Evolutionary conservation across 805 yeast species (phyloP).

Genomic region (Alloascoidea africana): DNA sequence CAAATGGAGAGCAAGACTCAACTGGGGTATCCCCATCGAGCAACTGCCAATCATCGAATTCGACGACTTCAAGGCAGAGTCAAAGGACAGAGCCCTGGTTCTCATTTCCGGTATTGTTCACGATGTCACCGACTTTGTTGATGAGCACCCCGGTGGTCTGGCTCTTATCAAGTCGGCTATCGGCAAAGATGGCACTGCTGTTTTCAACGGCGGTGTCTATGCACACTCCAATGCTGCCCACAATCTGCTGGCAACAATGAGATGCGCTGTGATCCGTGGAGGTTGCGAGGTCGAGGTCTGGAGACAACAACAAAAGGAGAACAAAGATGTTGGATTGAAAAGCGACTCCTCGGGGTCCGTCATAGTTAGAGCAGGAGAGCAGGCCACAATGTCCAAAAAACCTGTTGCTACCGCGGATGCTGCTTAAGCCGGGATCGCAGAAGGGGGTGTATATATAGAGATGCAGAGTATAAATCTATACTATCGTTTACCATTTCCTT

Average conservation of each 20-base stretch:
- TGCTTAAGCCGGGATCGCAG: too few species aligned
- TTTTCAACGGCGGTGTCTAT: slow-evolving; percentile 91
- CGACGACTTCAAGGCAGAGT: slow-evolving; percentile 33
- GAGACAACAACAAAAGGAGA: slow-evolving; percentile 56
- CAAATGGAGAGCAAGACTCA: slow-evolving; percentile 56
- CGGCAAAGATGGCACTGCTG: slow-evolving; percentile 89
- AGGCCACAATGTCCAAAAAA: slow-evolving; percentile 30
- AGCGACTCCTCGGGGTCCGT: slow-evolving; percentile 36
- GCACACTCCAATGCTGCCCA: slow-evolving; percentile 89
- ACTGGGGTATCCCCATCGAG: slow-evolving; percentile 93
- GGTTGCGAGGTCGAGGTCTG: slow-evolving; percentile 75
- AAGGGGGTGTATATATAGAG: too few species aligned
- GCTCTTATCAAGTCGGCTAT: slow-evolving; percentile 66
- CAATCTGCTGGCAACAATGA: slow-evolving; percentile 82
- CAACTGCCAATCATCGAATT: slow-evolving; percentile 57
- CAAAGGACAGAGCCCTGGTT: slow-evolving; percentile 47
- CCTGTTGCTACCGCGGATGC: slow-evolving; percentile 45
- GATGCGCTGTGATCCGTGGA: slow-evolving; percentile 74
- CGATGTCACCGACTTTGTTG: slow-evolving; percentile 81
- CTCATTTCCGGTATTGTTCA: slow-evolving; percentile 87
- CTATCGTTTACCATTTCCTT: too few species aligned
- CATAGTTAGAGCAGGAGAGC: slow-evolving; percentile 47
- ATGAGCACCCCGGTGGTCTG: slow-evolving; percentile 89
- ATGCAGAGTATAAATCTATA: too few species aligned
- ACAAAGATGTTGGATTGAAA: slow-evolving; percentile 44